Base-by-base conservation (phyloP, 371 early-diverging fungal species). In the Apophysomyces sp. region DNA sequence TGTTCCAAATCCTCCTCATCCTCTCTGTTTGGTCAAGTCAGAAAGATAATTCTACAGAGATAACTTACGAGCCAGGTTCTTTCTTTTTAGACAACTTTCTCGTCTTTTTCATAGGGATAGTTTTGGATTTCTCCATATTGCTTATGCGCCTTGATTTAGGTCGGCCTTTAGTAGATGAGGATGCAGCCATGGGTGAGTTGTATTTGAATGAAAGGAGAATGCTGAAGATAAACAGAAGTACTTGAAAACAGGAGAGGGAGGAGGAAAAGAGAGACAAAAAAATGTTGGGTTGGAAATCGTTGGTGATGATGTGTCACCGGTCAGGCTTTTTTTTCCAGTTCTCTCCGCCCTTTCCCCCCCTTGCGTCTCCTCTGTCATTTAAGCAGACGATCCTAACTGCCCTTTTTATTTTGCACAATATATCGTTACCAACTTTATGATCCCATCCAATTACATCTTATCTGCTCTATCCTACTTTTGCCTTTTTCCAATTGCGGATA, bases 241-340 rank as follows among this genome's bases (percentile, higher is more conserved):
- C 9, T 21, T 44, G 49, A 21, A 54, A 30, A 59, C 32, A 59
- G 51, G 34, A 28, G 18, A 58, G 31, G 55, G 31, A 30, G 29
- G 36, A 54, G 58, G 54, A 67, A 62, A 66, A 57, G 66, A 59
- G 58, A 57, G 62, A 57, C 53, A 57, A 66, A 66, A 65, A 55
- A 60, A 55, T 52, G 63, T 67, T 58, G 68, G 59, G 63, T 63
- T 63, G 61, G 53, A 66, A 66, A 62, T 56, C 34, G 24, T 40
- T 18, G 13, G 24, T 66, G 61, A 63, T 67, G 59, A 63, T 67
- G 63, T 67, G 60, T 67, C 68, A 67, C 68, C 58, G 54, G 56
- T 54, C 30, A 54, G 34, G 28, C 15, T 32, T 32, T 54, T 54
- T 54, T 54, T 54, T 30, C 15, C 8, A 30, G 30, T 54, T 32